phyloP scores from a whole-genome alignment of 176 grass and related monocot species.

The Melocanna baccifera region DNA sequence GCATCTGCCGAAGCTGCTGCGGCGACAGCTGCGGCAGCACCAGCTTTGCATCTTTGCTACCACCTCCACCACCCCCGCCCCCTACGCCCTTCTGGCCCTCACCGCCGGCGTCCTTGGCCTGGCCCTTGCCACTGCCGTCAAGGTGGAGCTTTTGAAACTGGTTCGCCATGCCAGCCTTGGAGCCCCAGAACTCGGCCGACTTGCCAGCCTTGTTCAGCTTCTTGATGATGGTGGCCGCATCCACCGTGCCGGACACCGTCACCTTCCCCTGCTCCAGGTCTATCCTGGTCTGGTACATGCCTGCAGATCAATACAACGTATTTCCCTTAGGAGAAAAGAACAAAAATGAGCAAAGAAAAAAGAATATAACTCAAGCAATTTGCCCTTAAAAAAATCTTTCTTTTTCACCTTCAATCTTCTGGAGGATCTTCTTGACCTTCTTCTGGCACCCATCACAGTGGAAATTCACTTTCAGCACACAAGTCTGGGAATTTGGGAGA shows the following conservation, averaged over 20 bases:
- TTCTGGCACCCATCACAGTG: slow-evolving; percentile 66
- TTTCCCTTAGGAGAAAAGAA: neutral
- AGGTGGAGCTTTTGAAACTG: slow-evolving; percentile 41
- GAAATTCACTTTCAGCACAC: slow-evolving; percentile 72
- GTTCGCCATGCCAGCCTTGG: slow-evolving; percentile 32
- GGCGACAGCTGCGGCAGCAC: slow-evolving; percentile 26
- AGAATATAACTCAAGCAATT: neutral
- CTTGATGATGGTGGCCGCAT: slow-evolving; percentile 59
- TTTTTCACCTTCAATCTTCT: slow-evolving; percentile 64
- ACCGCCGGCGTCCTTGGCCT: slow-evolving; percentile 41
- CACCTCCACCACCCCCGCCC: neutral
- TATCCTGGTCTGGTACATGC: slow-evolving; percentile 53
- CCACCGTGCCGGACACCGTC: slow-evolving; percentile 52
- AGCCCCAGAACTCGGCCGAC: slow-evolving; percentile 51
- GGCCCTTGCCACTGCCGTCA: slow-evolving; percentile 29
- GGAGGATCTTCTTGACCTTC: slow-evolving; percentile 67
- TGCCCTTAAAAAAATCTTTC: neutral
- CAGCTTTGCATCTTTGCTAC: slow-evolving; percentile 23
- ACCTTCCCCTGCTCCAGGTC: slow-evolving; percentile 64
- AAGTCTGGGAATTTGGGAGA: slow-evolving; percentile 47
- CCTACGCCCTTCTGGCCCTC: neutral
- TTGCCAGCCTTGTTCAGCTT: slow-evolving; percentile 67
- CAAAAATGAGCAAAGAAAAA: neutral
- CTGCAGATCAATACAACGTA: slow-evolving; percentile 30
- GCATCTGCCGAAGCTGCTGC: slow-evolving; percentile 63